These are phyloP conservation scores for Magnusiomyces clavatus DNA, from an alignment of 1,139 yeast species.

Conservation along the genomic window DNA sequence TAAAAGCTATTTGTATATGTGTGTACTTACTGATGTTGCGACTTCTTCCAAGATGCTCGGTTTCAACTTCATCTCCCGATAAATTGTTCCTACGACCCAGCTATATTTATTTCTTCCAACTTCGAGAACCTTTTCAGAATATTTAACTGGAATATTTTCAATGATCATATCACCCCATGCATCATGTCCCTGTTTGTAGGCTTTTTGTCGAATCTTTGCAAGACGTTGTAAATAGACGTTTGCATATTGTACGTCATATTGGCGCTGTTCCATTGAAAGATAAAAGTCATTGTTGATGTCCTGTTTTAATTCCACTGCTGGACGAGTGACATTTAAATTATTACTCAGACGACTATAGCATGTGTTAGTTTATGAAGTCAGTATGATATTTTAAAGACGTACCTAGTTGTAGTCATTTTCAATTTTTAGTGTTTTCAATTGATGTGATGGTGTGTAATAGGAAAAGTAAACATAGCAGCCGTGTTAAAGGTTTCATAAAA, in stretches of 20 bases:
- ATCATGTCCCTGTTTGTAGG: slow-evolving; percentile 40
- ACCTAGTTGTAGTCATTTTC: too few relatives aligned
- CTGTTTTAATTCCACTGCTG: too few relatives aligned
- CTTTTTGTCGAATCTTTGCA: slow-evolving; percentile 45
- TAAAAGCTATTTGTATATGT: slow-evolving; percentile 18
- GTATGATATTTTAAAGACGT: too few relatives aligned
- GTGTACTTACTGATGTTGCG: slow-evolving; percentile 34
- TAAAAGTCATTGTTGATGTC: slow-evolving; percentile 5
- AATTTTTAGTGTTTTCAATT: too few relatives aligned
- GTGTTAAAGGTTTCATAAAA: too few relatives aligned
- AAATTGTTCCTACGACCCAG: slow-evolving; percentile 89
- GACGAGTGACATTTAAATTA: too few relatives aligned
- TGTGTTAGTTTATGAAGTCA: too few relatives aligned
- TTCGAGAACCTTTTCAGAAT: slow-evolving; percentile 66
- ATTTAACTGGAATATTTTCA: slow-evolving; percentile 31
- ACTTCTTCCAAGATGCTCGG: slow-evolving; percentile 82
- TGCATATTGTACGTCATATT: slow-evolving; percentile 66
- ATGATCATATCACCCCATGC: slow-evolving; percentile 44
- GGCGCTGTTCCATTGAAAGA: slow-evolving; percentile 33
- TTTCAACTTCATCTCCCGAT: slow-evolving; percentile 75
- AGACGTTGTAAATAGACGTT: slow-evolving; percentile 64
- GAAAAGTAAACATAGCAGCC: too few relatives aligned
- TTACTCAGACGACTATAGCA: too few relatives aligned
- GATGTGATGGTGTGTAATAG: too few relatives aligned
- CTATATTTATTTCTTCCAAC: slow-evolving; percentile 60